Base-by-base conservation (phyloP, 495 filamentous ascomycete species). In the Oidiodendron maius region DNA sequence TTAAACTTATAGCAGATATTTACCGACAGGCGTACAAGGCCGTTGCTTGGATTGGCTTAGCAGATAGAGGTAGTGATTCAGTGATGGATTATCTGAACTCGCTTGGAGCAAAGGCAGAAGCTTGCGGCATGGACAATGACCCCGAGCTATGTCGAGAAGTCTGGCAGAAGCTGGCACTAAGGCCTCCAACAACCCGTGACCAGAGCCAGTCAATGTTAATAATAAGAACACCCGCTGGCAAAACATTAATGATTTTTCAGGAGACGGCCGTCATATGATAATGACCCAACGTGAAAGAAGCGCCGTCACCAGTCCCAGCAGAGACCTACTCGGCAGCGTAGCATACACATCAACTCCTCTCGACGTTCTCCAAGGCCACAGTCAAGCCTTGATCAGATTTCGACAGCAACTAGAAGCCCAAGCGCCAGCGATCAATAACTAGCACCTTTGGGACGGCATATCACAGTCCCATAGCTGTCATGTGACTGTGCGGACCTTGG, bases 1-100 rank as follows among this genome's bases (percentile, higher is more conserved):
- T 66, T 6, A 13, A n/a, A 16, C 37, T 55, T 26, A 66, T 64
- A 61, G 26, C 20, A 26, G 18, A 48, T 10, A 61, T 66, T 15
- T 64, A 55, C 22, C 24, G 15, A 32, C 11, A 17, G 12, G 46
- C 46, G 17, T 3, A 1, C 26, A 17, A 13, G 13, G 37, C 42
- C 12, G 4, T 34, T 41, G 17, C 20, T 40, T 49, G 46, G 46
- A 36, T 49, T 40, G 46, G 46, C 21, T 25, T 37, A 44, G 50
- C 50, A 46, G 50, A 46, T 3, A 22, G 2, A 18, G 24, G 4
- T 11, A 25, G 21, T 24, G 50, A 52, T 17, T 15, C 10, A 36
- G 44, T 47, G 3, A 44, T 52, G 15, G 42, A 52, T 17, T 52
- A 20, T 23, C 25, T 52, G 37, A 47, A 47, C 11, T 10, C 18